Evolutionary conservation across 2,329 filamentous ascomycete species (phyloP).

Genomic region (Xylariaceae sp.): DNA sequence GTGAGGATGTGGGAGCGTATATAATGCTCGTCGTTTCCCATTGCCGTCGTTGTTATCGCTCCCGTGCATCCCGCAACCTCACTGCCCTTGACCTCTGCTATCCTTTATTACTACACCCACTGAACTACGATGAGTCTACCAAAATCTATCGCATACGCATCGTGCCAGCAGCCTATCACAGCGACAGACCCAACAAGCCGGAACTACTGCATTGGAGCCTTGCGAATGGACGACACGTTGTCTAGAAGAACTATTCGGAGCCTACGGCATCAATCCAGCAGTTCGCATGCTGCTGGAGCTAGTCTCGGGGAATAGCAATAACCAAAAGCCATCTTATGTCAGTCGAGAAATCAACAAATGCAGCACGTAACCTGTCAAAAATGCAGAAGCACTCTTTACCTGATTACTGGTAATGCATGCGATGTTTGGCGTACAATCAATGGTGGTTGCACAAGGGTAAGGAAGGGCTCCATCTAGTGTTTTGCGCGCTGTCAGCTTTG

Average conservation of each 20-base stretch:
- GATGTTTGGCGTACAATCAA: slow-evolving; percentile 16
- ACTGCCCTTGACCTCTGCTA: slow-evolving; percentile 10
- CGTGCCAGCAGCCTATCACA: neutral
- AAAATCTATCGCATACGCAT: slow-evolving; percentile 4
- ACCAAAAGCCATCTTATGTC: no score
- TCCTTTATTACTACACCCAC: slow-evolving; percentile 8
- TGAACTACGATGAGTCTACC: slow-evolving; percentile 2
- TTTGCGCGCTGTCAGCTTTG: no score
- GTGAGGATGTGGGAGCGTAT: slow-evolving; percentile 22
- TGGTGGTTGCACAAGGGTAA: slow-evolving; percentile 17
- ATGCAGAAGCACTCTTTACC: slow-evolving; percentile 5
- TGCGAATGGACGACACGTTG: slow-evolving; percentile 13
- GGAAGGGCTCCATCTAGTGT: no score
- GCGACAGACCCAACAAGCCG: slow-evolving; percentile 7
- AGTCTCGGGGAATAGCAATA: no score
- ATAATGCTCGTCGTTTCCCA: slow-evolving; percentile 24
- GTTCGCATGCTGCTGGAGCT: slow-evolving; percentile 12
- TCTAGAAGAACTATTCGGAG: slow-evolving; percentile 13
- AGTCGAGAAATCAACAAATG: no score
- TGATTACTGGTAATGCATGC: slow-evolving; percentile 18
- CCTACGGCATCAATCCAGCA: slow-evolving; percentile 22
- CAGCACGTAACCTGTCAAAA: slow-evolving; percentile 22
- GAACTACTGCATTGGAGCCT: slow-evolving; percentile 13
- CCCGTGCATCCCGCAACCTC: no score
- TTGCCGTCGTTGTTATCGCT: slow-evolving; percentile 4